Percentiles rank a stretch among this genome's conserved stretches.
Conservation (phyloP, 345 rosid genomes). For the Hypericum perforatum region DNA sequence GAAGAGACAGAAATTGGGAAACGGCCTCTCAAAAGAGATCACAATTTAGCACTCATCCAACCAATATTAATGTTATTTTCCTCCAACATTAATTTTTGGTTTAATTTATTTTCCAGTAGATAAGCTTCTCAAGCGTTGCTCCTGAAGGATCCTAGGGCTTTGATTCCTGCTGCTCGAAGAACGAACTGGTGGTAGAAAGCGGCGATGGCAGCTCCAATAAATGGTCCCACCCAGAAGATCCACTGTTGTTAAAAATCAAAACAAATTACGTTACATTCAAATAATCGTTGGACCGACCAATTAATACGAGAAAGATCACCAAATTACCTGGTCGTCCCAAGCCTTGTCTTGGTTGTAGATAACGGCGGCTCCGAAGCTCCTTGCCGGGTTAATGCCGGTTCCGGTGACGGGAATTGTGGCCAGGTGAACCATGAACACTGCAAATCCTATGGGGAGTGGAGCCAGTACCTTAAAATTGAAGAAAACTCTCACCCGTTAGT, state of each 20-base stretch:
- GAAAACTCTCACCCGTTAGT: neutral
- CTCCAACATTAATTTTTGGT: constrained; percentile 1
- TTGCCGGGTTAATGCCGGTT: constrained; percentile 93
- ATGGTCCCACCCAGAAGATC: constrained; percentile 98
- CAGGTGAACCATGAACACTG: constrained; percentile 92
- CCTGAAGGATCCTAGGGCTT: constrained; percentile 78
- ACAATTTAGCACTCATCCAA: constrained; percentile 15
- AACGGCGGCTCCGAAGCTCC: constrained; percentile 95
- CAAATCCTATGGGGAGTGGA: constrained; percentile 92
- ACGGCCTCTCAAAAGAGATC: constrained; percentile 8
- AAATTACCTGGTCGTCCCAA: constrained; percentile 83
- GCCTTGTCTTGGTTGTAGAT: constrained; percentile 65
- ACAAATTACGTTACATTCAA: neutral
- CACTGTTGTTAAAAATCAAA: constrained; percentile 32
- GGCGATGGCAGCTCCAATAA: constrained; percentile 72
- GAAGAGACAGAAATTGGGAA: constrained; percentile 7
- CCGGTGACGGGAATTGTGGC: constrained; percentile 92
- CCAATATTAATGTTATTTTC: constrained; percentile 15
- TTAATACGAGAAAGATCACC: neutral
- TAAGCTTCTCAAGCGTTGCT: constrained; percentile 45
- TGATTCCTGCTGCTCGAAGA: constrained; percentile 70
- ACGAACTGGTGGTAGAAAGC: constrained; percentile 68
- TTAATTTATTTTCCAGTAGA: neutral
- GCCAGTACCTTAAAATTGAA: constrained; percentile 63
- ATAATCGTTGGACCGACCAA: too few species aligned